Conservation (phyloP, 2,329 filamentous ascomycete species). For the Ophiostoma fasciatum region DNA sequence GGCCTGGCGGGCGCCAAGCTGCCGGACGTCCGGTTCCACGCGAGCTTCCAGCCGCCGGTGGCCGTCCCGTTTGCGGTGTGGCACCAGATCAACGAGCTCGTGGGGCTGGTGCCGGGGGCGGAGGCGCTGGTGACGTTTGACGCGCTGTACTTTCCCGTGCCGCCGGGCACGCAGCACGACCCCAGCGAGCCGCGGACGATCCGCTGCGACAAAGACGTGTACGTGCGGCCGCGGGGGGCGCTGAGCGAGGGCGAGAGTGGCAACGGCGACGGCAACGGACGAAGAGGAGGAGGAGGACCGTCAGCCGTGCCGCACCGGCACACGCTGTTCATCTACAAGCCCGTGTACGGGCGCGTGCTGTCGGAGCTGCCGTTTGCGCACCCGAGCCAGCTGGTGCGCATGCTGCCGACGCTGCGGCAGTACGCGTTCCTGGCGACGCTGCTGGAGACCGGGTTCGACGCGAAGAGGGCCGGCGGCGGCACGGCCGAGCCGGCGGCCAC, state of each 20-base stretch:
- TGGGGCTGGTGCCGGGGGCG: conserved; percentile 30
- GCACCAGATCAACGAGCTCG: conserved; percentile 43
- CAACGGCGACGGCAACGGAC: no score
- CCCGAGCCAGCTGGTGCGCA: conserved; percentile 57
- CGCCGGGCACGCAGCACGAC: conserved; percentile 33
- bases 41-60: conserved; percentile 59
- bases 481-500: conserved; percentile 9
- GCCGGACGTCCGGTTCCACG: conserved; percentile 60
- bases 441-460: conserved; percentile 44
- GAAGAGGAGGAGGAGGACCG: no score
- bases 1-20: conserved; percentile 34
- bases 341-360: conserved; percentile 54
- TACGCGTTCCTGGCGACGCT: conserved; percentile 57
- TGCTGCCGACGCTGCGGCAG: conserved; percentile 62
- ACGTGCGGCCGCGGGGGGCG: conserved; percentile 15
- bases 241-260: no score
- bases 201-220: conserved; percentile 30
- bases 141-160: conserved; percentile 39
- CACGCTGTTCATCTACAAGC: conserved; percentile 55
- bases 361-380: conserved; percentile 62
- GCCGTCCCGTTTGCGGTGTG: conserved; percentile 52
- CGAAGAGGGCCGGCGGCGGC: conserved; percentile 9
- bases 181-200: conserved; percentile 44
- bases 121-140: conserved; percentile 38
- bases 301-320: conserved; percentile 32